A percentile compares a stretch with the other conserved stretches of the same genome.
Conservation (phyloP, 2,329 filamentous ascomycete species). For the Emmonsiellopsis sp. region DNA sequence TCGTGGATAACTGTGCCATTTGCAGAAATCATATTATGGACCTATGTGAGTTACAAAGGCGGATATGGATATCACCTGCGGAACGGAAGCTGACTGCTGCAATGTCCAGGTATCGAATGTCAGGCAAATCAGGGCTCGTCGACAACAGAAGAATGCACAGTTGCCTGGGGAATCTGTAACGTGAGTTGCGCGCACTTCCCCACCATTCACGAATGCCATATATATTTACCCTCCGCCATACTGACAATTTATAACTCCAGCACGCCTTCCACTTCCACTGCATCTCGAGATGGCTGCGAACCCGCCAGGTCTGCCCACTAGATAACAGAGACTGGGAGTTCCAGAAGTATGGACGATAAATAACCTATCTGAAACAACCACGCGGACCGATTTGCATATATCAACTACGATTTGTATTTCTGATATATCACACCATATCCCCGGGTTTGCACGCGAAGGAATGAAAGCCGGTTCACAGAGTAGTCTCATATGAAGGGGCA, state of each 20-base stretch:
- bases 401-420: not conserved
- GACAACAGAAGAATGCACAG: constrained; percentile 95
- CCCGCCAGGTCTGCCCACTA: constrained; percentile 92
- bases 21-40: constrained; percentile 99
- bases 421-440: not conserved
- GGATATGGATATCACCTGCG: not conserved
- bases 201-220: not conserved
- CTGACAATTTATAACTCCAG: constrained; percentile 40
- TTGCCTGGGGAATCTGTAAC: constrained; percentile 98
- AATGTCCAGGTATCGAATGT: constrained; percentile 72
- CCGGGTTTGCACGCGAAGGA: too few relatives aligned
- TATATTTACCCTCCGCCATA: not conserved
- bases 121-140: constrained; percentile 97
- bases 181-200: constrained; percentile 46
- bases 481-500: too few relatives aligned
- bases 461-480: not conserved
- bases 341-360: constrained; percentile 84
- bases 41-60: constrained; percentile 56
- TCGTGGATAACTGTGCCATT: constrained; percentile 98
- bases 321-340: constrained; percentile 99
- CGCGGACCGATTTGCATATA: not conserved
- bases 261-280: constrained; percentile 99
- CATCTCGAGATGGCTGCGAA: constrained; percentile 98
- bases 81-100: not conserved
- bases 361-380: not conserved